phyloP scores from a whole-genome alignment of 129 eudicot species.

The Centrapalus pauciflorus region DNA sequence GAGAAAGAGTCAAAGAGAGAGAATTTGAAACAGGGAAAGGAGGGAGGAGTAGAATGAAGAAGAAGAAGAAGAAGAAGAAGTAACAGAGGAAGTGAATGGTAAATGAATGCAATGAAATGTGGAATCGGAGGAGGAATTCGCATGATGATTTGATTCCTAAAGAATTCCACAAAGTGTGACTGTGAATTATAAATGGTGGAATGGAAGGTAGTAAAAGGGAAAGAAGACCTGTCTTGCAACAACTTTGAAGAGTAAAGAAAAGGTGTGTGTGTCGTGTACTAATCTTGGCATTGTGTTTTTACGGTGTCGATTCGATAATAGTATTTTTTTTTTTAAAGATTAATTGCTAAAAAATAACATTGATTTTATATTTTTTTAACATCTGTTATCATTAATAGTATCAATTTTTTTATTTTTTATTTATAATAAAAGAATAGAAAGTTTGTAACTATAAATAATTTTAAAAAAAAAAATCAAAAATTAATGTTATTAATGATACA shows the following conservation, averaged over 20 bases:
- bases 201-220: slow-evolving; percentile 22
- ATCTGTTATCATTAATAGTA: too few relatives aligned
- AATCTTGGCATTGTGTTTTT: too few relatives aligned
- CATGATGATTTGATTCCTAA: slow-evolving; percentile 26
- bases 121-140: slow-evolving; percentile 1
- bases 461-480: too few relatives aligned
- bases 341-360: too few relatives aligned
- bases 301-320: background rate
- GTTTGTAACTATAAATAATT: too few relatives aligned
- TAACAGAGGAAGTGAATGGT: background rate
- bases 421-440: too few relatives aligned
- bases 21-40: slow-evolving; percentile 13
- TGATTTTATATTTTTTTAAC: too few relatives aligned
- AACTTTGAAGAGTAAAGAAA: slow-evolving; percentile 30
- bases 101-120: too few relatives aligned
- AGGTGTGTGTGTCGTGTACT: slow-evolving; percentile 11
- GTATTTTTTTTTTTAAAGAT: too few relatives aligned
- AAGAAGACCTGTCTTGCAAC: slow-evolving; percentile 25
- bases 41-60: background rate
- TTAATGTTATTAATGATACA: too few relatives aligned
- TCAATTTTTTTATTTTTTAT: too few relatives aligned
- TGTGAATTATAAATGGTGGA: background rate
- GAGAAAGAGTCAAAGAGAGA: slow-evolving; percentile 26
- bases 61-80: background rate
- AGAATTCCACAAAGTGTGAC: too few relatives aligned